Evolutionary conservation across 345 rosid species (phyloP).

Genomic region (Citrus unshiu): DNA sequence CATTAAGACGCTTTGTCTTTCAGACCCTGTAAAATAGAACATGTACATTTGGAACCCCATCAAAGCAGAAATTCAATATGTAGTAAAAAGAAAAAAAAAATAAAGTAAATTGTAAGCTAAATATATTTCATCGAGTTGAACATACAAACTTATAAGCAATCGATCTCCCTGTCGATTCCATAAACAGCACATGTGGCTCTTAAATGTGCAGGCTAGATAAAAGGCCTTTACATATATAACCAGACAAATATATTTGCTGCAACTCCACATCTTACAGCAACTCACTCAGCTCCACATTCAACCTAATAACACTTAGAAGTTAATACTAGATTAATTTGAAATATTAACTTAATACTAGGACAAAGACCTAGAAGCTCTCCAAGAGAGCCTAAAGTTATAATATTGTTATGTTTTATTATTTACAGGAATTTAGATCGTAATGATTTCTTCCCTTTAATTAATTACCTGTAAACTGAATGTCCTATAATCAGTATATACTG

Average conservation of each 20-base stretch:
- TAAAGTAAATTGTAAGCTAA: slow-evolving; percentile 4
- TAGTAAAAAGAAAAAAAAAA: background rate
- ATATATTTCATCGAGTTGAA: slow-evolving; percentile 14
- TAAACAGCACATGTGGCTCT: slow-evolving; percentile 8
- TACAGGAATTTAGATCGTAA: slow-evolving; percentile 37
- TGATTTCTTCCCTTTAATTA: background rate
- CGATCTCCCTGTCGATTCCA: slow-evolving; percentile 10
- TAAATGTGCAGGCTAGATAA: background rate
- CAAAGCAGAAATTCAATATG: background rate
- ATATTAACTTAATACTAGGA: slow-evolving; percentile 12
- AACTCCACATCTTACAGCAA: slow-evolving; percentile 12
- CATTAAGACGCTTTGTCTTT: background rate
- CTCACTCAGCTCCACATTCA: slow-evolving; percentile 2
- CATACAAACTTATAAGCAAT: slow-evolving; percentile 16
- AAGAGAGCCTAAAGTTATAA: slow-evolving; percentile 17
- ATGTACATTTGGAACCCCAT: background rate
- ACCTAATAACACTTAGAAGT: background rate
- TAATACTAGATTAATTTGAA: background rate
- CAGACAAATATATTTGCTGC: slow-evolving; percentile 17
- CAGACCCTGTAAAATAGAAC: background rate
- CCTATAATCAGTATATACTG: slow-evolving; percentile 32
- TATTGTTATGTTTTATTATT: slow-evolving; percentile 26
- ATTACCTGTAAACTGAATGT: slow-evolving; percentile 16
- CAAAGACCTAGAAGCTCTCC: slow-evolving; percentile 16
- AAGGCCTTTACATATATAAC: slow-evolving; percentile 11